Base-by-base conservation (phyloP, 768 basidiomycete genomes). In the Boletus subcaerulescens region DNA sequence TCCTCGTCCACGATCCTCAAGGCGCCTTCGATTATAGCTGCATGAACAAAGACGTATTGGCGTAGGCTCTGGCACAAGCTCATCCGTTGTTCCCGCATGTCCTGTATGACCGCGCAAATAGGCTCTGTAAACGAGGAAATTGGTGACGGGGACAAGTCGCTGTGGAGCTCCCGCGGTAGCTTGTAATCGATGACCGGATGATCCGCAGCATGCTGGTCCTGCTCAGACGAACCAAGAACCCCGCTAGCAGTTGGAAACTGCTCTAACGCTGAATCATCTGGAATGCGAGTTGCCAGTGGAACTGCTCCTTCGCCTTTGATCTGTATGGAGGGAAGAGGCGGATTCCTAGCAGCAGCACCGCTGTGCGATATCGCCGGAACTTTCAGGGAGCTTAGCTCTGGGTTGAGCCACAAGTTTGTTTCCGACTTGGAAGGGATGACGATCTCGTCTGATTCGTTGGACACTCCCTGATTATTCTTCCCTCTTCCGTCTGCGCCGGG, bases 21-120 rank as follows among this genome's bases (percentile, higher is more conserved):
- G 15, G 87, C 81, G 8, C 92, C 91, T 70, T 91, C 89, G 53
- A 93, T 80, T 53, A 94, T 77, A 17, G 86, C 92, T 31, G 87
- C 84, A 67, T 97, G 91, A 36, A 93, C 90, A 71, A 95, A 98
- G 18, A 95, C 87, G 65, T 95, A 98, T 73, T 98, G 96, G 54
- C 94, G 77, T 65, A 95, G 73, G 69, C 90, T 96, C 76, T 96
- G 95, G 67, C 95, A 96, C 57, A 97, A 73, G 64, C 91, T 93
- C 96, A 98, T 98, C 50, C 96, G 78, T 73, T 98, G 95, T 70
- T 95, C 87, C 43, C 96, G 81, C 87, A 98, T 93, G 66, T 94
- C 91, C 71, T 95, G 92, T 48, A 98, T 77, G 1, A 97, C 81
- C 51, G 84, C 80, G 68, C 80, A 84, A 39, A 97, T 81, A 4